Evolutionary conservation across 208 protist genomes (phyloP), one percentile per base, ranked within the genome.

Genomic region (Leishmania braziliensis): DNA sequence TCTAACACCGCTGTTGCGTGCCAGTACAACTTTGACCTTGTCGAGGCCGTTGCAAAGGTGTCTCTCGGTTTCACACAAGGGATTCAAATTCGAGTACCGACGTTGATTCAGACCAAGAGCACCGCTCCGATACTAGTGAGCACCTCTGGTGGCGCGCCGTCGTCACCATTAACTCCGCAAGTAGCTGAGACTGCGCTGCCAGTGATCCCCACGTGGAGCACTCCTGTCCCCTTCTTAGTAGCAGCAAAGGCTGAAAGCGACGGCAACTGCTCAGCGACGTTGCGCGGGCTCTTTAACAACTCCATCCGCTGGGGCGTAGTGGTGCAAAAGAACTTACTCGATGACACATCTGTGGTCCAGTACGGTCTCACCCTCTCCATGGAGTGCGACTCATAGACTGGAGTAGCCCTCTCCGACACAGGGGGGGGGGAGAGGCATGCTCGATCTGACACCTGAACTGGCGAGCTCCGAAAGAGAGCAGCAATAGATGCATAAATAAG

Each of bases 1-100:
- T 86, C 89, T 29, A 91, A 81, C 54, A 95, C 91, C 39, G 85
- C 88, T 1, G 90, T 96, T 4, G 91, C 94, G 20, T 96, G 92
- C 77, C 77, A 84, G 20, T 96, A 96, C 84, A 88, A 88, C 75
- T 95, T 93, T 78, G 92, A 96, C 66, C 73, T 96, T 26, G 73
- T 81, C 1, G 86, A 89, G 43, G 69, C 90, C 1, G 79, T 73
- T 26, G 89, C 92, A 9, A 82, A 93, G 72, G 83, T 95, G 23
- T 85, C 89, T 23, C 76, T 95, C 12, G 94, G 92, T 51, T 95
- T 95, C 82, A 93, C 91, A 26, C 94, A 97, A 65, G 92, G 92
- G 48, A 89, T 97, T 60, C 86, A 86, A 20, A 75, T 97, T 4
- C 90, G 91, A 10, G 73, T 96, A 29, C 92, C 92, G 9, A 87